These are phyloP conservation scores for Apostasia ramifera DNA, from an alignment of 106 monocot genomes.

Conservation along the genomic window DNA sequence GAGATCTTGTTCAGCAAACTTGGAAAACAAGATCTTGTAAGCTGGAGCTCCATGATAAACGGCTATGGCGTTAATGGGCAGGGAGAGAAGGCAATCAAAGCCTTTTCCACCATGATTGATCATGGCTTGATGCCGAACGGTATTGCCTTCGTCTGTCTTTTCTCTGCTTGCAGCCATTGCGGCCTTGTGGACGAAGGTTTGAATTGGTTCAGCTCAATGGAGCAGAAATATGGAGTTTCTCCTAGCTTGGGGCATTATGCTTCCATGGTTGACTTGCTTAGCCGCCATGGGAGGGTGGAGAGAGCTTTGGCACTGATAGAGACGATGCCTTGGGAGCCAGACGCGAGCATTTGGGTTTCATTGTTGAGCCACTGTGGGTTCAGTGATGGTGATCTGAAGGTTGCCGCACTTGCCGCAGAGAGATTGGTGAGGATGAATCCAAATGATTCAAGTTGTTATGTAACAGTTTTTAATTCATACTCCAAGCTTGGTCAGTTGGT, in stretches of 20 bases:
- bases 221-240: conserved; percentile 20
- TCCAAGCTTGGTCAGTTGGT: conserved; percentile 30
- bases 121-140: conserved; percentile 40
- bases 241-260: conserved; percentile 35
- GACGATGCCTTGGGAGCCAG: conserved; percentile 37
- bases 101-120: conserved; percentile 31
- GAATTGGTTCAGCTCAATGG: conserved; percentile 40
- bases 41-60: conserved; percentile 63
- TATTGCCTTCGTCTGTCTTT: conserved; percentile 32
- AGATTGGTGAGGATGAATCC: conserved; percentile 31
- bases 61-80: conserved; percentile 50
- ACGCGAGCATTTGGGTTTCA: conserved; percentile 29
- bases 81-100: conserved; percentile 30
- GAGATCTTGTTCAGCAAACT: conserved; percentile 31
- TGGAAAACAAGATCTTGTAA: conserved; percentile 29
- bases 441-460: conserved; percentile 31
- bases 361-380: conserved; percentile 32
- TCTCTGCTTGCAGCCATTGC: conserved; percentile 48
- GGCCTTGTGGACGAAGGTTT: conserved; percentile 41
- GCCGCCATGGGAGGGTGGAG: conserved; percentile 25
- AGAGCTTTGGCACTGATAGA: conserved; percentile 31
- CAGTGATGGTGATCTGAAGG: conserved; percentile 12
- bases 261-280: conserved; percentile 53
- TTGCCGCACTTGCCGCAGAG: conserved; percentile 30
- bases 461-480: conserved; percentile 46